Conservation (phyloP, 441 rosid species). For the Viola pubescens region DNA sequence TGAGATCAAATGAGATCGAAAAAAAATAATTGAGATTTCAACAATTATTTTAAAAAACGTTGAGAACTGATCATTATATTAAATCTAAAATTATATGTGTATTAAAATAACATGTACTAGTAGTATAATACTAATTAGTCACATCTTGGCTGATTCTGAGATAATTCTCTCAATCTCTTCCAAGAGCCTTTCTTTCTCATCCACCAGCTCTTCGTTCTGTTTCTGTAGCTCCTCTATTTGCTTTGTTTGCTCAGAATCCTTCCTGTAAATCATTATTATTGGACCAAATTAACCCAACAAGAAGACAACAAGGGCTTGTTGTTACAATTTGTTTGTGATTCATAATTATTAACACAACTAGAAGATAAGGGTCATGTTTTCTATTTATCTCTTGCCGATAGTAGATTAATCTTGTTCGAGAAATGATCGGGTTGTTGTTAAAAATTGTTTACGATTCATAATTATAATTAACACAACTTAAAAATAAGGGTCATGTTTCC, state of each 20-base stretch:
- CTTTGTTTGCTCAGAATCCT: constrained; percentile 72
- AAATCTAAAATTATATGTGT: too few relatives aligned
- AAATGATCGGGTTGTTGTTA: too few relatives aligned
- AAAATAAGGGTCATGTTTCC: too few relatives aligned
- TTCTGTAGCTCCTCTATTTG: constrained; percentile 70
- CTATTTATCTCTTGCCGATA: neutral
- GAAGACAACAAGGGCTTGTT: too few relatives aligned
- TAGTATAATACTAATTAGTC: neutral
- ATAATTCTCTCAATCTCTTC: constrained; percentile 63
- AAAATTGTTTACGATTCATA: too few relatives aligned
- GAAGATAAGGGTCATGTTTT: neutral
- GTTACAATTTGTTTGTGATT: too few relatives aligned
- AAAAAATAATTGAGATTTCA: too few relatives aligned
- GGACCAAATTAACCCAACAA: neutral
- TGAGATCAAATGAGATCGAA: too few relatives aligned
- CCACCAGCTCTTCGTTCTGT: constrained; percentile 47
- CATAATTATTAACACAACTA: neutral
- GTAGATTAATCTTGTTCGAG: neutral
- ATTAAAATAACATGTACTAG: too few relatives aligned
- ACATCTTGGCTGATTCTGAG: constrained; percentile 33
- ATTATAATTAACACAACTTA: too few relatives aligned
- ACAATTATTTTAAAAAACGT: too few relatives aligned
- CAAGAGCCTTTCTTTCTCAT: constrained; percentile 61
- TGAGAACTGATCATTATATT: too few relatives aligned
- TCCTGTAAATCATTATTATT: constrained; percentile 31